Conservation (phyloP, 1,284 basidiomycete genomes). For the Microbotryum scabiosae region DNA sequence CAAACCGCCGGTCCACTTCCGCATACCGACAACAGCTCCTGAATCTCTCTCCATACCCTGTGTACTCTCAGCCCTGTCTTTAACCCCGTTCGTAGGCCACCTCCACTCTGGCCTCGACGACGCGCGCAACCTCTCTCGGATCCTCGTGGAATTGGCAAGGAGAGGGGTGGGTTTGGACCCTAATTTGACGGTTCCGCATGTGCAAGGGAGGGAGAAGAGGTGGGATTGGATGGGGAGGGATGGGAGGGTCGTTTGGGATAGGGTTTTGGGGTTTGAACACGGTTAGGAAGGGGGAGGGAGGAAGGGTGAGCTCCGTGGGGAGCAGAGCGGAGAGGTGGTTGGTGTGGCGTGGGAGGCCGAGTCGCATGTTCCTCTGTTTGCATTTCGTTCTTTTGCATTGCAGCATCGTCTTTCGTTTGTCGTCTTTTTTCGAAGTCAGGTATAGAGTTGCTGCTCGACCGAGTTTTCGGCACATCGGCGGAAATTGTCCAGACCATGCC, state of each 20-base stretch:
- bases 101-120: conserved; percentile 84
- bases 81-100: conserved; percentile 60
- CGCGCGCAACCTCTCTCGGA: conserved; percentile 70
- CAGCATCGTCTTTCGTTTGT: too few species aligned
- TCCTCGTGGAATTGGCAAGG: conserved; percentile 62
- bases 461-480: too few species aligned
- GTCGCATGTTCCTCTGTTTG: too few species aligned
- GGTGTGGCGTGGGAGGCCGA: too few species aligned
- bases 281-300: not conserved
- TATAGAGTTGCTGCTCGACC: too few species aligned
- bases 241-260: conserved; percentile 8
- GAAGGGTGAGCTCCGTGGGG: not conserved
- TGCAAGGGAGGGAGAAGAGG: conserved; percentile 41
- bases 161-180: conserved; percentile 58
- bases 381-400: too few species aligned
- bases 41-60: conserved; percentile 38
- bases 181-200: conserved; percentile 59
- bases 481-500: too few species aligned
- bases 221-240: conserved; percentile 72
- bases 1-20: not conserved
- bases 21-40: conserved; percentile 12
- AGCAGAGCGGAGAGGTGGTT: too few species aligned
- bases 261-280: not conserved
- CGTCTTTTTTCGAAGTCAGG: too few species aligned
- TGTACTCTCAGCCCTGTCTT: conserved; percentile 40